Evolutionary conservation across 768 basidiomycete species (phyloP).

Genomic region (Termitomyces sp.): DNA sequence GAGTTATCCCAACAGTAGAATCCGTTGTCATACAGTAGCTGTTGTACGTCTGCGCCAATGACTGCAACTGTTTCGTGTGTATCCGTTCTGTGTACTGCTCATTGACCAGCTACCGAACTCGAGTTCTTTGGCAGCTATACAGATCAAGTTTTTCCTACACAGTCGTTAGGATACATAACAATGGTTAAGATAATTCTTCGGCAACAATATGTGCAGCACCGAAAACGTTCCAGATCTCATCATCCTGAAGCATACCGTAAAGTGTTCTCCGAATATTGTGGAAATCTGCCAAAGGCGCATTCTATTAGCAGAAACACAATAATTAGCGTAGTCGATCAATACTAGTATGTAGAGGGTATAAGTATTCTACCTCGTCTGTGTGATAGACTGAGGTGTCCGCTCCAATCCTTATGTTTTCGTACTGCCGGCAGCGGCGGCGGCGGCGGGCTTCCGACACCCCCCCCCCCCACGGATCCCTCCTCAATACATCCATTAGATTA

Average conservation of each 20-base stretch:
- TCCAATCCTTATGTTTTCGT: too few species aligned
- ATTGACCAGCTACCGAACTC: slow-evolving; percentile 45
- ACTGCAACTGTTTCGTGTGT: slow-evolving; percentile 28
- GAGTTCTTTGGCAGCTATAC: slow-evolving; percentile 34
- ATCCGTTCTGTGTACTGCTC: slow-evolving; percentile 46
- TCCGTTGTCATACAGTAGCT: background rate
- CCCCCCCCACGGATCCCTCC: too few species aligned
- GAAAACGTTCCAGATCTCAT: slow-evolving; percentile 20
- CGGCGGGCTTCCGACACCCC: too few species aligned
- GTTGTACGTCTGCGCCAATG: slow-evolving; percentile 26
- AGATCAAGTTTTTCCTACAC: slow-evolving; percentile 35
- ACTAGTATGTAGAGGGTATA: too few species aligned
- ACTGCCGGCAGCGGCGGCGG: too few species aligned
- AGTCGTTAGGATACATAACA: background rate
- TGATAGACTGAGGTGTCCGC: too few species aligned
- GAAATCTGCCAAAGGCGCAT: slow-evolving; percentile 30
- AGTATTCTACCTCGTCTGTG: too few species aligned
- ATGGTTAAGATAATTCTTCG: background rate
- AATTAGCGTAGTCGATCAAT: too few species aligned
- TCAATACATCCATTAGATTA: too few species aligned
- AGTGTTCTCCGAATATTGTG: slow-evolving; percentile 33
- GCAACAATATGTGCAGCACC: background rate
- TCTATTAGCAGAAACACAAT: slow-evolving; percentile 26
- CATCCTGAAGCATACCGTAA: slow-evolving; percentile 19
- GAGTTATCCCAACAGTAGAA: too few species aligned